These are phyloP conservation scores for Cryptococcus floricola DNA, from an alignment of 1,284 basidiomycete genomes.

Conservation along the genomic window DNA sequence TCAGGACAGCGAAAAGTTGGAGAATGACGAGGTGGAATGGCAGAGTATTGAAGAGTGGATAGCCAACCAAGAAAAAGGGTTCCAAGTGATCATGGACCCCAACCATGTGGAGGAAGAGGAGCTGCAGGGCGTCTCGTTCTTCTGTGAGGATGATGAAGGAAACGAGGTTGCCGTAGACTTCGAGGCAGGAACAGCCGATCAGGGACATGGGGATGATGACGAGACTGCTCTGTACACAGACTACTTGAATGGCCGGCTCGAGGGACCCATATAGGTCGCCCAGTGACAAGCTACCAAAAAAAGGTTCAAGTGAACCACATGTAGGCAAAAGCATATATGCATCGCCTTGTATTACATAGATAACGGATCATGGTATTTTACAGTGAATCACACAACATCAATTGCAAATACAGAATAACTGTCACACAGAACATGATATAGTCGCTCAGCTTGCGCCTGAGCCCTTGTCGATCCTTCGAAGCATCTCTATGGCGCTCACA, in stretches of 20 bases:
- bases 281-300: too few relatives aligned
- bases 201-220: too few relatives aligned
- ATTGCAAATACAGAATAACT: too few relatives aligned
- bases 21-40: neutral
- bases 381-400: too few relatives aligned
- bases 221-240: too few relatives aligned
- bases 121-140: slow-evolving; percentile 19
- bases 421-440: neutral
- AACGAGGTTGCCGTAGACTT: slow-evolving; percentile 16
- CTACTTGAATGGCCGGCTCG: too few relatives aligned
- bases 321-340: too few relatives aligned
- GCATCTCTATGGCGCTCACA: slow-evolving; percentile 27
- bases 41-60: neutral
- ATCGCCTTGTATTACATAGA: too few relatives aligned
- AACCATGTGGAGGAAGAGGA: slow-evolving; percentile 23
- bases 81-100: neutral
- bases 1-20: neutral
- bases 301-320: too few relatives aligned
- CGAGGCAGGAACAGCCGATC: too few relatives aligned
- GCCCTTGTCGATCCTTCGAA: slow-evolving; percentile 22
- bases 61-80: neutral
- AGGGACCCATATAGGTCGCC: too few relatives aligned
- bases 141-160: slow-evolving; percentile 24
- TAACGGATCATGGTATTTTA: too few relatives aligned
- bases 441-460: neutral